phyloP scores from a whole-genome alignment of 2,329 filamentous ascomycete species.

The Penicillium sp. region DNA sequence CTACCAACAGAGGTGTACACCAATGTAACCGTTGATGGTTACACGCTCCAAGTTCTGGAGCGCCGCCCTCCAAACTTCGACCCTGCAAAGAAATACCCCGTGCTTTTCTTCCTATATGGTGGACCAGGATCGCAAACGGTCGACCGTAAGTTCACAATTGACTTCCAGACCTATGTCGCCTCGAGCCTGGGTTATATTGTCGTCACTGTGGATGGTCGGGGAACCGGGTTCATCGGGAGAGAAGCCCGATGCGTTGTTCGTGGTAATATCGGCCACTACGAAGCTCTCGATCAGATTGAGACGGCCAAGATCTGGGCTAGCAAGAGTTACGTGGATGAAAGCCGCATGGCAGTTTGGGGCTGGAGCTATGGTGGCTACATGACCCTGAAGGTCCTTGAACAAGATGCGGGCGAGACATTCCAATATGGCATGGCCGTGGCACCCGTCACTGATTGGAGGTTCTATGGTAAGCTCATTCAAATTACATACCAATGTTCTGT shows the following conservation, averaged over 20 bases:
- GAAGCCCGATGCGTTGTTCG: constrained; percentile 78
- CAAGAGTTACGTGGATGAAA: constrained; percentile 78
- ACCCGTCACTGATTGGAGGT: constrained; percentile 97
- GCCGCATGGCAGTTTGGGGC: constrained; percentile 90
- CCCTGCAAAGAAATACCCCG: constrained; percentile 79
- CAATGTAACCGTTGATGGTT: constrained; percentile 79
- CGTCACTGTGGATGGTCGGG: constrained; percentile 89
- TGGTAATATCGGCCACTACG: constrained; percentile 78
- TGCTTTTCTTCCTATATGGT: constrained; percentile 92
- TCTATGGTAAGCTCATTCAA: constrained; percentile 60
- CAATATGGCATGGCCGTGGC: constrained; percentile 97
- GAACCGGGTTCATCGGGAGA: constrained; percentile 87
- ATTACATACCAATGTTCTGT: too few species aligned
- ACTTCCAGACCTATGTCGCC: constrained; percentile 89
- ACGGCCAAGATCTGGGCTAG: constrained; percentile 80
- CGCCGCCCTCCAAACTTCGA: constrained; percentile 88
- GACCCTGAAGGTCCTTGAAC: constrained; percentile 90
- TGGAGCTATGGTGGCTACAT: constrained; percentile 98
- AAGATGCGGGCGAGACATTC: constrained; percentile 85
- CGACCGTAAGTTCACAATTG: constrained; percentile 73
- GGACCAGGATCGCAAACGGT: constrained; percentile 93
- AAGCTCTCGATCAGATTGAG: constrained; percentile 87
- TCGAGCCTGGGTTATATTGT: constrained; percentile 86
- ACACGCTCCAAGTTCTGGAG: constrained; percentile 73
- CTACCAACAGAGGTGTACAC: constrained; percentile 80